phyloP scores from a whole-genome alignment of 2,329 filamentous ascomycete species.

The Diaporthe sp. region DNA sequence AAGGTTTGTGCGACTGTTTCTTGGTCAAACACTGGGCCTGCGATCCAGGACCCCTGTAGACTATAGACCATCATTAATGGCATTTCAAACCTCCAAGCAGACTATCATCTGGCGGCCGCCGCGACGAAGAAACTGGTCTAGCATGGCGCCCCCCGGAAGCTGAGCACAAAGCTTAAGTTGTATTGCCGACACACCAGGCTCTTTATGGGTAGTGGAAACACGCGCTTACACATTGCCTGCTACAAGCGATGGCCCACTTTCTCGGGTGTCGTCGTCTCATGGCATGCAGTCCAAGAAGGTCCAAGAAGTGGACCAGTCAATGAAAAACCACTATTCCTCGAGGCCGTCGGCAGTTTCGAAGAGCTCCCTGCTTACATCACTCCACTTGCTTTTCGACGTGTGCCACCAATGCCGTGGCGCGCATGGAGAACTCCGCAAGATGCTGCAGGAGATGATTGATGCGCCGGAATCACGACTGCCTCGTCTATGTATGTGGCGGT shows the following conservation, averaged over 20 bases:
- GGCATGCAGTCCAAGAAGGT: constrained; percentile 1
- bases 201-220: neutral
- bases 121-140: neutral
- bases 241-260: neutral
- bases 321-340: neutral
- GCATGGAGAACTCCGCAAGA: neutral
- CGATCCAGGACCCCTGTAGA: neutral
- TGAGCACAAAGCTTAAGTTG: constrained; percentile 6
- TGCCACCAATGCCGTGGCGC: neutral
- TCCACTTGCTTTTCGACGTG: neutral
- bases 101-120: neutral
- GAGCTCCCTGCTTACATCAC: neutral
- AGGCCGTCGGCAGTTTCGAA: neutral
- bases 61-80: neutral
- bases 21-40: constrained; percentile 16
- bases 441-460: neutral
- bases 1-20: constrained; percentile 2
- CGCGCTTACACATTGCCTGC: neutral
- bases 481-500: neutral
- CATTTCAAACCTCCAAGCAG: neutral
- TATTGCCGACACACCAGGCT: neutral
- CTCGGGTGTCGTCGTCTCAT: neutral
- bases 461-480: neutral
- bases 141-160: neutral
- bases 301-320: neutral